Percentiles rank a stretch among this genome's conserved stretches.
Evolutionary conservation across 495 filamentous ascomycete genomes (phyloP).

Genomic region (Aspergillus affinis): DNA sequence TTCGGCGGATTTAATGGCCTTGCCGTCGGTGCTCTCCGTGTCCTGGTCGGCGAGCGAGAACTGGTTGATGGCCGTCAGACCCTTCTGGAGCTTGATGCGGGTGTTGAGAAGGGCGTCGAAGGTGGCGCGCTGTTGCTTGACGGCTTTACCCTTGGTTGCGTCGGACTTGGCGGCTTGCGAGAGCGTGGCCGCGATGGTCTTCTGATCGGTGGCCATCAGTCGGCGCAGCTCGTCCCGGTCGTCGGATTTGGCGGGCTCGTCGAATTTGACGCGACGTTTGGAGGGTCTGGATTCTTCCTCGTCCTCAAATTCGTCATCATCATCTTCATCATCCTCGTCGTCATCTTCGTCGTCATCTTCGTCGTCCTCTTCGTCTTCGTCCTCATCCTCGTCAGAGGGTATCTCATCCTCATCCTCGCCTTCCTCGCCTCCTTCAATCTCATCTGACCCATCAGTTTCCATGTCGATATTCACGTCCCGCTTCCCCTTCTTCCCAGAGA

Average conservation of each 20-base stretch:
- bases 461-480: conserved; percentile 21
- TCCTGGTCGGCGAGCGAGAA: conserved; percentile 48
- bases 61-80: conserved; percentile 76
- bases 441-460: conserved; percentile 23
- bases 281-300: conserved; percentile 33
- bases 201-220: conserved; percentile 71
- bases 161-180: conserved; percentile 75
- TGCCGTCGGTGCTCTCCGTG: conserved; percentile 34
- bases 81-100: conserved; percentile 89
- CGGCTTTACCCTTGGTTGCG: conserved; percentile 78
- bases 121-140: conserved; percentile 76
- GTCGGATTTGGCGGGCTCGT: conserved; percentile 29
- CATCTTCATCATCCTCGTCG: conserved; percentile 35
- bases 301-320: conserved; percentile 34
- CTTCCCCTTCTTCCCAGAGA: conserved; percentile 32
- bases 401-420: conserved; percentile 19
- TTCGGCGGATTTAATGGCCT: conserved; percentile 73
- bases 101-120: conserved; percentile 87
- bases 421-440: conserved; percentile 20
- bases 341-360: conserved; percentile 45
- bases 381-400: conserved; percentile 22
- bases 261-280: conserved; percentile 24
- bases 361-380: conserved; percentile 29
- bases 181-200: conserved; percentile 64
- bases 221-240: conserved; percentile 61